Evolutionary conservation across 192 early-diverging fungal species (phyloP).

Genomic region (Entophlyctis luteolus): DNA sequence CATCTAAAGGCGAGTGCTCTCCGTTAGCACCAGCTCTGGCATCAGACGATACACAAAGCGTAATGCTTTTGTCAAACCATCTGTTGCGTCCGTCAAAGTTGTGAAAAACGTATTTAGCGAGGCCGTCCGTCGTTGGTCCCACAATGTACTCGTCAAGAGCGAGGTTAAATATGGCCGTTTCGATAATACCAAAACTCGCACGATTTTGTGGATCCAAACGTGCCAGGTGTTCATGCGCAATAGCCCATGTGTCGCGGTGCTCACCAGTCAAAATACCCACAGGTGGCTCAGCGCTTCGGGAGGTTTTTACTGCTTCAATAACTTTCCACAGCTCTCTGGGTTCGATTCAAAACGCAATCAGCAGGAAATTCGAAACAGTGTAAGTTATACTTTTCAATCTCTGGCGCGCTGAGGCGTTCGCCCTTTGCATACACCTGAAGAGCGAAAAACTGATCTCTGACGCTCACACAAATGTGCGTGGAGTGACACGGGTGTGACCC

Average conservation of each 20-base stretch:
- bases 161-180: conserved; percentile 71
- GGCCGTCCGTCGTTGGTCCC: background rate
- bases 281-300: conserved; percentile 36
- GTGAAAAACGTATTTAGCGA: conserved; percentile 50
- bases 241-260: conserved; percentile 80
- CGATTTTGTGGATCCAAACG: conserved; percentile 56
- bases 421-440: conserved; percentile 62
- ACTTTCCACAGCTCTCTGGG: conserved; percentile 59
- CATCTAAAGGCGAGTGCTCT: conserved; percentile 81
- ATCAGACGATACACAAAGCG: conserved; percentile 66
- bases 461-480: conserved; percentile 66
- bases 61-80: conserved; percentile 86
- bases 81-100: conserved; percentile 73
- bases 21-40: conserved; percentile 56
- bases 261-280: conserved; percentile 69
- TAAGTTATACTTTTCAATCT: conserved; percentile 61
- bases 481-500: conserved; percentile 45
- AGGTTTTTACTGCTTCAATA: conserved; percentile 47
- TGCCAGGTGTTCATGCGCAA: conserved; percentile 64
- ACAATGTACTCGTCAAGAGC: conserved; percentile 67
- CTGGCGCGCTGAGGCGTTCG: conserved; percentile 53
- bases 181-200: conserved; percentile 58
- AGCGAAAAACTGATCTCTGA: conserved; percentile 74
- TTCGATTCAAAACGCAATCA: background rate
- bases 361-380: background rate